Percentiles rank a stretch among this genome's conserved stretches.
phyloP scores from a whole-genome alignment of 1,139 yeast genomes.

The Taphrina betulina region DNA sequence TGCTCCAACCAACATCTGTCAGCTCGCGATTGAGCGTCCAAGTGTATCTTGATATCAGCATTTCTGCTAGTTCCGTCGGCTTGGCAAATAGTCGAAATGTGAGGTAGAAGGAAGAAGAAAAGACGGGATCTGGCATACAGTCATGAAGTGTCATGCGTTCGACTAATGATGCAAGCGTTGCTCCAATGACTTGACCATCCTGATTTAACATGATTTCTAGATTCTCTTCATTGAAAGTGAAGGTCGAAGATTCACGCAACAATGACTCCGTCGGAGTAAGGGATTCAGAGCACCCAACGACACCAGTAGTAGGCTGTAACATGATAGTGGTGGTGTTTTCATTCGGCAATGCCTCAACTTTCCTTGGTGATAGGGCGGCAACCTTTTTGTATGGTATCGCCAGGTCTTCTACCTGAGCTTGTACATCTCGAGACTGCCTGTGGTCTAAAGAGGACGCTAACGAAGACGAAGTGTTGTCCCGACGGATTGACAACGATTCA shows the following conservation, averaged over 20 bases:
- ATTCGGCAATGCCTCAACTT: neutral
- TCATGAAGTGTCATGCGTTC: slow-evolving; percentile 78
- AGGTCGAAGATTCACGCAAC: neutral
- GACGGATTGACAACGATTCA: slow-evolving; percentile 59
- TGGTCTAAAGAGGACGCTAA: slow-evolving; percentile 13
- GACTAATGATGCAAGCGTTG: slow-evolving; percentile 74
- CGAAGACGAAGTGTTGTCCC: slow-evolving; percentile 19
- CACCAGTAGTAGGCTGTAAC: neutral
- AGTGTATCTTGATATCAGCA: slow-evolving; percentile 66
- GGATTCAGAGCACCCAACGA: neutral
- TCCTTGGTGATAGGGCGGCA: slow-evolving; percentile 3
- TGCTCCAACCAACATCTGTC: slow-evolving; percentile 33
- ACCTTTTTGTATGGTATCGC: slow-evolving; percentile 23
- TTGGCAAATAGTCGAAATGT: slow-evolving; percentile 75
- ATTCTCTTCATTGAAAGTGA: neutral
- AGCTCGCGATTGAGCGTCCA: slow-evolving; percentile 23
- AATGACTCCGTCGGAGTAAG: neutral
- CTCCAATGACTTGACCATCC: slow-evolving; percentile 78
- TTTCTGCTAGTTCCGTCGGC: slow-evolving; percentile 68
- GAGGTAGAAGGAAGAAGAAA: slow-evolving; percentile 72
- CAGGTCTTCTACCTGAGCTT: slow-evolving; percentile 18
- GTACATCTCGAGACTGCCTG: slow-evolving; percentile 19
- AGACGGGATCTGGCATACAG: slow-evolving; percentile 63
- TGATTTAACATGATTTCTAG: slow-evolving; percentile 58
- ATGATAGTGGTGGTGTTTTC: neutral